phyloP scores from a whole-genome alignment of 352 stramenopile species.

The Phytopythium oedochilum region DNA sequence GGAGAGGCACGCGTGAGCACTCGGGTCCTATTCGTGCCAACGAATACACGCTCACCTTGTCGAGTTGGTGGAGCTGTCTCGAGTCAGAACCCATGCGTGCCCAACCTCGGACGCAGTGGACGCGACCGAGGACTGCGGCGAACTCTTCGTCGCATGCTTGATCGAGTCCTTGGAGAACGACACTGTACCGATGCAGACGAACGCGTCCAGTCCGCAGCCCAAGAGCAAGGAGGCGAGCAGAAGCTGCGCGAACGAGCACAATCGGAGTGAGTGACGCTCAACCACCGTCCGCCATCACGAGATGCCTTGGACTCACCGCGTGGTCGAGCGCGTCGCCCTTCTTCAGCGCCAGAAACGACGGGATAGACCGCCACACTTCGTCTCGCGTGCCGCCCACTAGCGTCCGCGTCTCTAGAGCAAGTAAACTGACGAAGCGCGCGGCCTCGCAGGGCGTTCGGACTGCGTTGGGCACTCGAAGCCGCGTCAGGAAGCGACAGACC shows the following conservation, averaged over 20 bases:
- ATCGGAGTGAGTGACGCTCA: too few species aligned
- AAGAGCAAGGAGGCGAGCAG: slow-evolving; percentile 85
- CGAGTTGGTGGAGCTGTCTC: slow-evolving; percentile 19
- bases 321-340: slow-evolving; percentile 84
- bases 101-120: slow-evolving; percentile 25
- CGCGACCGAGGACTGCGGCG: not conserved
- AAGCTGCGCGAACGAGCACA: slow-evolving; percentile 27
- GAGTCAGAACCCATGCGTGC: slow-evolving; percentile 80
- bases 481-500: slow-evolving; percentile 83
- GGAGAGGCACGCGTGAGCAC: too few species aligned
- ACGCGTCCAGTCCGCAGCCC: slow-evolving; percentile 86
- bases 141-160: not conserved
- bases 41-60: slow-evolving; percentile 1
- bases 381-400: slow-evolving; percentile 48
- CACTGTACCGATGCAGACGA: slow-evolving; percentile 83
- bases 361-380: slow-evolving; percentile 75
- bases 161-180: slow-evolving; percentile 23
- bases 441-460: slow-evolving; percentile 77
- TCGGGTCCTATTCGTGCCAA: too few species aligned
- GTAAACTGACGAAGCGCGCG: slow-evolving; percentile 76
- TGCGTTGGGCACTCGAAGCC: slow-evolving; percentile 37
- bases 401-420: slow-evolving; percentile 57
- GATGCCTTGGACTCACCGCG: slow-evolving; percentile 26
- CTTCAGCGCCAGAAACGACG: slow-evolving; percentile 63
- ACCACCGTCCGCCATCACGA: too few species aligned